phyloP scores from a whole-genome alignment of 2,329 filamentous ascomycete species.

The Penicillium brasilianum region DNA sequence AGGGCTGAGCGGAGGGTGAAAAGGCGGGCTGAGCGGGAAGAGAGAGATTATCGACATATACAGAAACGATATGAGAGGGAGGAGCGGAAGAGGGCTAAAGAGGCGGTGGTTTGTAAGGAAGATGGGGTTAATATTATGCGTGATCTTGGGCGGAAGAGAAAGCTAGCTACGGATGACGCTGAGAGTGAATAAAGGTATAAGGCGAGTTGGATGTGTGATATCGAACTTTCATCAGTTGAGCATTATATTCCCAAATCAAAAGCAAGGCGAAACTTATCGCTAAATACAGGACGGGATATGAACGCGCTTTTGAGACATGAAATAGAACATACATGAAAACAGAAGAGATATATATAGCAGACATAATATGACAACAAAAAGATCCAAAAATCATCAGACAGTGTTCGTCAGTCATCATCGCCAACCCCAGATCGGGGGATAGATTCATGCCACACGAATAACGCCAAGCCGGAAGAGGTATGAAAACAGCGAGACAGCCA shows the following conservation, averaged over 20 bases:
- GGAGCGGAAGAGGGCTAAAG: constrained; percentile 43
- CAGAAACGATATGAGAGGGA: constrained; percentile 47
- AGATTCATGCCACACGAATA: constrained; percentile 27
- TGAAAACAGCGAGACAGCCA: constrained; percentile 4
- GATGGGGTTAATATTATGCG: constrained; percentile 37
- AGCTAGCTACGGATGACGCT: neutral
- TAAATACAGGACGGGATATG: neutral
- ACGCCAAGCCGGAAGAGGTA: constrained; percentile 20
- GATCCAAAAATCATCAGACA: neutral
- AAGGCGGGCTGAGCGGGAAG: constrained; percentile 38
- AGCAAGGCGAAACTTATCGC: neutral
- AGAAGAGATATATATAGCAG: neutral
- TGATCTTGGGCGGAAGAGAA: constrained; percentile 19
- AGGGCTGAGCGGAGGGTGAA: constrained; percentile 36
- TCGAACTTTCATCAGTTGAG: too few species aligned
- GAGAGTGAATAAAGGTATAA: neutral
- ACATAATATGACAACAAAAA: neutral
- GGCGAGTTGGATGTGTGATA: neutral
- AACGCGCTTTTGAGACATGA: neutral
- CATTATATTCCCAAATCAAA: neutral
- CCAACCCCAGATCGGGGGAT: constrained; percentile 22
- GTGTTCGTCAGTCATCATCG: constrained; percentile 23
- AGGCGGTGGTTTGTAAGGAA: constrained; percentile 38
- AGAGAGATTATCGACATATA: constrained; percentile 45
- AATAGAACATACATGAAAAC: neutral